phyloP scores from a whole-genome alignment of 2,329 filamentous ascomycete species.

The Aspergillus bombycis region DNA sequence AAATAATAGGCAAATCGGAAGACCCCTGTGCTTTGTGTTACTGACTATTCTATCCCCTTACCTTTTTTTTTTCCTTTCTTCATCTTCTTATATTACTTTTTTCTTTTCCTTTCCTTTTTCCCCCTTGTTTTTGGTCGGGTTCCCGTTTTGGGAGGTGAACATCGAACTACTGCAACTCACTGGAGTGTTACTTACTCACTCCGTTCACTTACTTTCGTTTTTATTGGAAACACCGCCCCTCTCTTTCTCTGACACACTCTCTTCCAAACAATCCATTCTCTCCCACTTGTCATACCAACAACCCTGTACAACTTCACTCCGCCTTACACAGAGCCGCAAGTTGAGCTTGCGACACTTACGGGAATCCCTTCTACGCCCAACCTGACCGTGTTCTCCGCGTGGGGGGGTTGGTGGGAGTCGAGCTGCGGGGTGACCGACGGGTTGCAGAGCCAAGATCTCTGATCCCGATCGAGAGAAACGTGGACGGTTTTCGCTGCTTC shows the following conservation, averaged over 20 bases:
- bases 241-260: not conserved
- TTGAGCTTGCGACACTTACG: conserved; percentile 2
- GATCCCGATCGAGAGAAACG: conserved; percentile 24
- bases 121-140: not conserved
- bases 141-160: not conserved
- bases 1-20: no score
- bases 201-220: not conserved
- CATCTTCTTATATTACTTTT: not conserved
- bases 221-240: not conserved
- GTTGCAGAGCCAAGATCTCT: conserved; percentile 25
- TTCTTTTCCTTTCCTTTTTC: no score
- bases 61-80: not conserved
- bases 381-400: conserved; percentile 14
- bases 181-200: not conserved
- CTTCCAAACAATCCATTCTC: not conserved
- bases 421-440: conserved; percentile 24
- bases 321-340: conserved; percentile 13
- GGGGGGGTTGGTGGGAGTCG: conserved; percentile 20
- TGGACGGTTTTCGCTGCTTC: conserved; percentile 16
- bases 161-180: not conserved
- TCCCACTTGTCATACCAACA: not conserved
- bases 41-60: not conserved
- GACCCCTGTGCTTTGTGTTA: not conserved
- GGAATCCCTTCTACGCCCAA: not conserved
- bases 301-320: not conserved